phyloP scores from a whole-genome alignment of 2,329 filamentous ascomycete genomes.

The Fusarium abutilonis region DNA sequence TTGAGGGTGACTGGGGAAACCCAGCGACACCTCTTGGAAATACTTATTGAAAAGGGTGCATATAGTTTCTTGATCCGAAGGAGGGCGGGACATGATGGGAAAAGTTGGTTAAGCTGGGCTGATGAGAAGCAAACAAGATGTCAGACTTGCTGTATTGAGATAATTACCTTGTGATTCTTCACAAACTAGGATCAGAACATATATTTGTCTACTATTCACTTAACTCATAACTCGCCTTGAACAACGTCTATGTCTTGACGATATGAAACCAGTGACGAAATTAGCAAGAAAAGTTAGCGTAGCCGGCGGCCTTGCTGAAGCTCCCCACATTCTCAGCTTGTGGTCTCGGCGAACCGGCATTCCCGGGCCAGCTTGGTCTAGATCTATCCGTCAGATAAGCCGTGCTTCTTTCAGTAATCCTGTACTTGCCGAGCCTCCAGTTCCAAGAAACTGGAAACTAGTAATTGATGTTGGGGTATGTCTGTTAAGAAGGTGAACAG shows the following conservation, averaged over 20 bases:
- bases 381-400: background rate
- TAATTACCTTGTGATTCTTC: too few relatives aligned
- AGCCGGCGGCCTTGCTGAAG: background rate
- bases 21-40: conserved; percentile 43
- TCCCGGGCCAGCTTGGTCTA: background rate
- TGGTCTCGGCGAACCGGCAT: background rate
- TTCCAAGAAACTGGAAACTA: background rate
- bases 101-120: background rate
- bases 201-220: too few relatives aligned
- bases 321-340: background rate
- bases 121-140: too few relatives aligned
- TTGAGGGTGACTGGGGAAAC: conserved; percentile 61
- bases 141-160: too few relatives aligned
- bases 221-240: background rate
- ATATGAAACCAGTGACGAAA: background rate
- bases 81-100: background rate
- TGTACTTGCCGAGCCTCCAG: background rate
- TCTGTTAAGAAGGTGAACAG: too few relatives aligned
- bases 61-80: background rate
- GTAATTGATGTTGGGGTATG: background rate
- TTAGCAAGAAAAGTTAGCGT: background rate
- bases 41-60: conserved; percentile 44
- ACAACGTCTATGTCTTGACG: background rate
- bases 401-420: background rate
- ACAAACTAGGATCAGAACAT: too few relatives aligned